Base-by-base conservation (phyloP, 1,284 basidiomycete genomes). In the Heliocybe sulcata region DNA sequence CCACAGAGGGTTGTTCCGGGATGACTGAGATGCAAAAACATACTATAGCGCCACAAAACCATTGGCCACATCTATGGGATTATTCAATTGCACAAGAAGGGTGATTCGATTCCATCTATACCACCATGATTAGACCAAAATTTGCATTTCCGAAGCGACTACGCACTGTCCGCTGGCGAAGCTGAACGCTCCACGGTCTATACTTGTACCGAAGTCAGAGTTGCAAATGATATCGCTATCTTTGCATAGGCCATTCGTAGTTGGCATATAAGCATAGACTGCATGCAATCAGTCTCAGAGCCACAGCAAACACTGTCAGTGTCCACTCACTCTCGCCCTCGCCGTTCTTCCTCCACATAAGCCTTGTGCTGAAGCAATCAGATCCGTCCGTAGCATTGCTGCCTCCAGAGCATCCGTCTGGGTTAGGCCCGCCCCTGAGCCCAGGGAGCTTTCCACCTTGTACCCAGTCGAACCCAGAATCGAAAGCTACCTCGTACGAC, bases 401-500 rank as follows among this genome's bases (percentile, higher is more conserved):
- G 1, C 76, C 76, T 10, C 76, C 76, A 2, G 70, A 72, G 56
- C 73, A 77, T 1, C 69, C 72, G 50, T 68, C 60, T 4, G 66
- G 61, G 35, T 69, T 66, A 4, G 70, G 68, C 0, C 76, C 76
- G 19, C 76, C 76, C 48, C 75, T 63, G 45, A 77, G 51, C 0
- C 76, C 76, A n/a, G 76, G 76, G 16, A 78, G 65, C 65, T 78
- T 78, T 2, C 76, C 76, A 48, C 76, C 75, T 61, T 73, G 74
- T 26, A 76, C 74, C 60, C 69, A 85, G 63, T 62, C 77, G 74
- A 63, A 80, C 69, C 68, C 69, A 0, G 69, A 56, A 58, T 83
- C 82, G 64, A 90, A 88, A 0, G 84, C 83, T 35, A 90, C 71
- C 63, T 90, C 86, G 65, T 90, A 90, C 9, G 81, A 77, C 16